Base-by-base conservation (phyloP, 768 basidiomycete genomes). In the Mycena alexandri region DNA sequence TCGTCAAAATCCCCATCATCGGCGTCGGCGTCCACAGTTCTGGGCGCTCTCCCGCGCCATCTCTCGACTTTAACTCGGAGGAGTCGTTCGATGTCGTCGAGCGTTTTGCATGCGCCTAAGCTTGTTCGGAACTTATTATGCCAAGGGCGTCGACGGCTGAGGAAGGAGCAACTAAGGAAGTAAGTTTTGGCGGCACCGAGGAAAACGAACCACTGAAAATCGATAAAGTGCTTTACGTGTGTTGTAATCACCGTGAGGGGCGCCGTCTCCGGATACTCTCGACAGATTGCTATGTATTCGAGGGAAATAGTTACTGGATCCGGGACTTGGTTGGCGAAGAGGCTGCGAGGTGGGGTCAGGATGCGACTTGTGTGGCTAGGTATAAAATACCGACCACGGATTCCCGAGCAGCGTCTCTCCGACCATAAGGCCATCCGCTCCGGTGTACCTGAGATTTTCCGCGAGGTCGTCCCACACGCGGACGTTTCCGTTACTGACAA, bases 401-500 rank as follows among this genome's bases (percentile, higher is more conserved):
- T 94, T 93, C 19, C 85, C 87, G 6, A 93, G 80, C 38, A 94
- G 77, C n/a, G 87, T 86, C 74, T 94, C 93, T 11, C 91, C 93
- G 1, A 93, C 90, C 93, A 94, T 94, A 61, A 90, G 75, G 11
- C 93, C 93, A 71, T 92, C 88, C 48, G 91, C 91, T 17, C 84
- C 81, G 4, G 92, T 92, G 51, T 79, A 80, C 34, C 76, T 73
- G 56, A 84, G 74, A 73, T 93, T 93, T 25, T 74, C 74, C 65
- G 77, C 75, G 14, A 93, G 75, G 74, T 94, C 89, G 33, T 78
- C 77, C 78, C 84, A 89, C 19, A 75, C 78, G 36, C 87, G 85
- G 19, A 94, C 93, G 73, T 94, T 94, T 13, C 93, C 93, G 72
- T 94, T 94, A 77, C 90, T 92, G 53, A 94, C 78, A 56, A 93